These are phyloP conservation scores for Excoecaria agallocha DNA, from an alignment of 345 rosid species.

Conservation along the genomic window DNA sequence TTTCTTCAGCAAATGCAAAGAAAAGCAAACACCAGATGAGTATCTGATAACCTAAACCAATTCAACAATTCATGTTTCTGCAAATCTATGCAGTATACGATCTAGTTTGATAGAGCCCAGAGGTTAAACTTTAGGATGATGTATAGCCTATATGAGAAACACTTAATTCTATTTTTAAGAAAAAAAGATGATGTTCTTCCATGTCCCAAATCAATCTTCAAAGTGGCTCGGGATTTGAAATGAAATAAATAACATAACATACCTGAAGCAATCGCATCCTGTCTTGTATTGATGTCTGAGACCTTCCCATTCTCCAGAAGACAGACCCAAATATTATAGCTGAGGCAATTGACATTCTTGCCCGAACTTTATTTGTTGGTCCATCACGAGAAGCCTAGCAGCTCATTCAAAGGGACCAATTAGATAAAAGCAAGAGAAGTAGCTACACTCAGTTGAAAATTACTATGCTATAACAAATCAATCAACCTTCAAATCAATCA, in stretches of 20 bases:
- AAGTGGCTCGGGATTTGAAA: background rate
- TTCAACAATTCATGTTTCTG: background rate
- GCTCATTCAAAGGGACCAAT: constrained; percentile 23
- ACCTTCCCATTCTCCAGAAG: constrained; percentile 94
- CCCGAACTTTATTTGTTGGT: constrained; percentile 93
- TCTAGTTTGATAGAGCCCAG: background rate
- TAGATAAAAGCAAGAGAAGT: constrained; percentile 15
- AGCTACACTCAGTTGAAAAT: constrained; percentile 7
- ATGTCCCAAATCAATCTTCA: constrained; percentile 9
- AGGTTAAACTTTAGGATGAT: background rate
- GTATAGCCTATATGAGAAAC: background rate
- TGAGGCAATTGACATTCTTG: constrained; percentile 95
- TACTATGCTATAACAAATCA: background rate
- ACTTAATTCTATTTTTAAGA: background rate
- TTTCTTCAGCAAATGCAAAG: background rate
- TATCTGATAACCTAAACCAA: background rate
- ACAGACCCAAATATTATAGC: constrained; percentile 98
- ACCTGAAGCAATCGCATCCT: constrained; percentile 99
- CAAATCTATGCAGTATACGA: background rate
- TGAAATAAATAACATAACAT: constrained; percentile 19
- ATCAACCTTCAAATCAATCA: too few species aligned
- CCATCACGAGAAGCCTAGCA: constrained; percentile 93
- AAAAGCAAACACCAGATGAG: background rate
- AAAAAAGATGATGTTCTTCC: background rate
- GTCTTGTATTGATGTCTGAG: constrained; percentile 94